Conservation (phyloP, 352 stramenopile genomes). For the Pythium plurisporium region DNA sequence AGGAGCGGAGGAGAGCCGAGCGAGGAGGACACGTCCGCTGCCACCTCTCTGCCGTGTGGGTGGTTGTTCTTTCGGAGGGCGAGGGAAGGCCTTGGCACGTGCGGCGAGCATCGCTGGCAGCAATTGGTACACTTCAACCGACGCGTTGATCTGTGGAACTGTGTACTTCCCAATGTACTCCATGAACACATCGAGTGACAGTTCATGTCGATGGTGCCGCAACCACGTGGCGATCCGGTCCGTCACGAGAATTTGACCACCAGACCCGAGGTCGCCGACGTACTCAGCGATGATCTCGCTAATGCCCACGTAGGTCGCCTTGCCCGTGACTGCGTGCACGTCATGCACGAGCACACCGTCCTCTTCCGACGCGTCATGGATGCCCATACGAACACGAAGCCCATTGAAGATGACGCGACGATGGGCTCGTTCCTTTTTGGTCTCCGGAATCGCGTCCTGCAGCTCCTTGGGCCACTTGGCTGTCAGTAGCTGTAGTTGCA, state of each 20-base stretch:
- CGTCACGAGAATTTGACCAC: slow-evolving; percentile 22
- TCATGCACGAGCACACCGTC: slow-evolving; percentile 16
- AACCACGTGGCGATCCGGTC: slow-evolving; percentile 1
- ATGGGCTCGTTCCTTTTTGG: slow-evolving; percentile 24
- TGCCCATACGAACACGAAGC: slow-evolving; percentile 32
- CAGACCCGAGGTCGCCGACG: slow-evolving; percentile 23
- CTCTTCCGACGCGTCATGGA: slow-evolving; percentile 10
- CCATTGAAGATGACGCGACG: slow-evolving; percentile 22
- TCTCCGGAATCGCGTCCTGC: slow-evolving; percentile 39
- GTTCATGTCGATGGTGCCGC: slow-evolving; percentile 1
- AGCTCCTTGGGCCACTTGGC: slow-evolving; percentile 62
- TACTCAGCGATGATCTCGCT: slow-evolving; percentile 23
- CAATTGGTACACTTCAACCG: slow-evolving; percentile 42
- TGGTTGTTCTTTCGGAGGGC: background rate
- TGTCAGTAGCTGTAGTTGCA: slow-evolving; percentile 23
- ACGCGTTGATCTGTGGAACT: slow-evolving; percentile 37
- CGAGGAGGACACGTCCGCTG: background rate
- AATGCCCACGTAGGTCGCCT: slow-evolving; percentile 20
- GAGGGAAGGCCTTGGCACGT: slow-evolving; percentile 1
- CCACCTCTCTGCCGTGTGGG: background rate
- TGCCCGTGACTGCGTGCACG: slow-evolving; percentile 24
- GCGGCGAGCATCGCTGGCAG: slow-evolving; percentile 16
- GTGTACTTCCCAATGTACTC: slow-evolving; percentile 31
- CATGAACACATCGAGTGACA: slow-evolving; percentile 16
- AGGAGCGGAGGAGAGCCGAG: background rate